These are phyloP conservation scores for Amanita polypyramis DNA, from an alignment of 768 basidiomycete species.

Conservation along the genomic window DNA sequence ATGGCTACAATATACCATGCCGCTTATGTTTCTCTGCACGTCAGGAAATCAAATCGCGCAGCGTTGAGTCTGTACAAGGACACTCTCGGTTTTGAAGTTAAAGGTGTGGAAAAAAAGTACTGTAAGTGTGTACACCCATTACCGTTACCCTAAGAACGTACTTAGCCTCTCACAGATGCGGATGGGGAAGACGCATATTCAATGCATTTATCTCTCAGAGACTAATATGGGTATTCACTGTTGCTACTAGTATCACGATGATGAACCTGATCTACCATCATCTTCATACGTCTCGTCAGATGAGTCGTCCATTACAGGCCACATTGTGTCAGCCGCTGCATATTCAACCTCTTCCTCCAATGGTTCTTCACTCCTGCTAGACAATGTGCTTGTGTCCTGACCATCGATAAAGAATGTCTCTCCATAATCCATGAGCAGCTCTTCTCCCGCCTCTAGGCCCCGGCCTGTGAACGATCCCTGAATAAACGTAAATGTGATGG, in stretches of 20 bases:
- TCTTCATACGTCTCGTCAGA: slow-evolving; percentile 5
- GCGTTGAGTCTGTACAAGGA: slow-evolving; percentile 85
- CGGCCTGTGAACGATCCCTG: slow-evolving; percentile 6
- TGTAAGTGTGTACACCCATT: slow-evolving; percentile 40
- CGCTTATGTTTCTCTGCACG: slow-evolving; percentile 84
- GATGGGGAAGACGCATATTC: slow-evolving; percentile 94
- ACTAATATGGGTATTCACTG: neutral
- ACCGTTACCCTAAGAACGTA: neutral
- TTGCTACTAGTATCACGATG: neutral
- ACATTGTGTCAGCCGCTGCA: neutral
- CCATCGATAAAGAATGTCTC: slow-evolving; percentile 6
- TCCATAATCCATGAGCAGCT: slow-evolving; percentile 13
- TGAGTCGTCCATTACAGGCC: neutral
- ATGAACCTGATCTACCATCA: neutral
- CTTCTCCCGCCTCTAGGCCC: slow-evolving; percentile 9
- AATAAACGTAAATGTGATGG: neutral
- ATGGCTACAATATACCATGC: slow-evolving; percentile 86
- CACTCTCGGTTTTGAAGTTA: slow-evolving; percentile 82
- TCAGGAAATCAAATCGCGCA: slow-evolving; percentile 91
- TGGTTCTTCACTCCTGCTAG: neutral
- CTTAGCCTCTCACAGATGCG: slow-evolving; percentile 46
- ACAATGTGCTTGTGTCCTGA: neutral
- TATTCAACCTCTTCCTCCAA: neutral
- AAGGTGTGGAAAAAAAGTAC: slow-evolving; percentile 84
- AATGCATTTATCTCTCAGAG: slow-evolving; percentile 63